These are phyloP conservation scores for Penicillium nordicum DNA, from an alignment of 2,329 filamentous ascomycete genomes.

Conservation along the genomic window DNA sequence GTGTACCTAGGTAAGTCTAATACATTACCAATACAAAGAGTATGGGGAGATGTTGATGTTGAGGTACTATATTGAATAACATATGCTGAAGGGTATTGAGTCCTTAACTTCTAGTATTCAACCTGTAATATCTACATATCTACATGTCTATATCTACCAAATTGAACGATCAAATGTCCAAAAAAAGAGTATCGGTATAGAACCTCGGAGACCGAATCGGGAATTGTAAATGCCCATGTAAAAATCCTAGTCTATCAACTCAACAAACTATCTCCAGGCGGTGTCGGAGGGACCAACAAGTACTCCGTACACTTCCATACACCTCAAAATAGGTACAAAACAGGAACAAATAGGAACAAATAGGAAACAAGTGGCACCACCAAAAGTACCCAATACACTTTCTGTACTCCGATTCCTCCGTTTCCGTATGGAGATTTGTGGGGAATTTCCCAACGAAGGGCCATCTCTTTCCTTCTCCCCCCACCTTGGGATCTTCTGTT, in stretches of 20 bases:
- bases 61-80: neutral
- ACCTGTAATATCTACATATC: neutral
- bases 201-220: neutral
- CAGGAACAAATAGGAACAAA: neutral
- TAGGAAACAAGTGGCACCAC: neutral
- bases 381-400: conserved; percentile 1
- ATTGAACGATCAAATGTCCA: neutral
- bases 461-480: neutral
- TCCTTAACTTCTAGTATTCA: neutral
- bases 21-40: neutral
- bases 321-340: neutral
- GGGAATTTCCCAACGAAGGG: conserved; percentile 13
- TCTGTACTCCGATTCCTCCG: neutral
- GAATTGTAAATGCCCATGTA: too few relatives aligned
- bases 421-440: neutral
- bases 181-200: neutral
- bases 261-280: conserved; percentile 8
- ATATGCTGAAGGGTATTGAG: too few relatives aligned
- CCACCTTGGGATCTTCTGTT: conserved; percentile 8
- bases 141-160: neutral
- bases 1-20: too few relatives aligned
- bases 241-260: neutral
- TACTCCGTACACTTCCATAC: neutral
- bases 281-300: neutral
- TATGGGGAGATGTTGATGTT: neutral